Evolutionary conservation across 225 moss, liverwort and hornwort species (phyloP).

Genomic region (Pseudisothecium myosuroides): DNA sequence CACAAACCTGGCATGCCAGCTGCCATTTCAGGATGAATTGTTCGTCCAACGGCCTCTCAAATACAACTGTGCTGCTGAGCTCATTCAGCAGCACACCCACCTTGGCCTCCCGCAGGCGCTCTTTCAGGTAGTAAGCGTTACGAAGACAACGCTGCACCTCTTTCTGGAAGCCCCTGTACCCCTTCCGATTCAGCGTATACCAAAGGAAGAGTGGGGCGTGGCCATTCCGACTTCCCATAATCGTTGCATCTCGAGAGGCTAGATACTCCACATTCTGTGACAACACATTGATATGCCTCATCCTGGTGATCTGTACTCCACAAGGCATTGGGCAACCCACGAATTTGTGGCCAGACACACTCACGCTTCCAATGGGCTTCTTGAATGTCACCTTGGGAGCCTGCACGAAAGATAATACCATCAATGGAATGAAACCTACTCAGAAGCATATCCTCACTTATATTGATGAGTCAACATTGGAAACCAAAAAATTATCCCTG

Average conservation of each 20-base stretch:
- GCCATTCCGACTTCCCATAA: conserved; percentile 26
- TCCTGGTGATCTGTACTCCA: conserved; percentile 24
- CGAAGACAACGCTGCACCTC: conserved; percentile 34
- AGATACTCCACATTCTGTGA: conserved; percentile 24
- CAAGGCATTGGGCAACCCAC: conserved; percentile 56
- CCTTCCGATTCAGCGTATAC: conserved; percentile 26
- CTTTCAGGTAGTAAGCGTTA: conserved; percentile 73
- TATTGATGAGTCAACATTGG: neutral
- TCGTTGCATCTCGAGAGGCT: conserved; percentile 27
- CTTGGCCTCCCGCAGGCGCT: conserved; percentile 45
- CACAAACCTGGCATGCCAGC: conserved; percentile 42
- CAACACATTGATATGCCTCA: conserved; percentile 21
- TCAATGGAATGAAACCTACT: neutral
- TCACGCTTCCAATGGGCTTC: conserved; percentile 93
- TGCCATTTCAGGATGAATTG: neutral
- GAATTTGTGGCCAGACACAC: conserved; percentile 94
- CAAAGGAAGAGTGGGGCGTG: conserved; percentile 25
- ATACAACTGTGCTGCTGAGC: neutral
- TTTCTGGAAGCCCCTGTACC: conserved; percentile 22
- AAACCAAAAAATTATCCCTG: neutral
- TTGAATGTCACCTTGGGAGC: conserved; percentile 86
- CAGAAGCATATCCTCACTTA: neutral
- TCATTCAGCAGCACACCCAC: conserved; percentile 49
- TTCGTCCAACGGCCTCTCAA: neutral
- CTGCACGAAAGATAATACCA: conserved; percentile 14